Percentiles rank a stretch among this genome's conserved stretches.
These are phyloP conservation scores for Debaryomycetaceae sp. DNA, from an alignment of 1,139 yeast genomes.

Conservation along the genomic window DNA sequence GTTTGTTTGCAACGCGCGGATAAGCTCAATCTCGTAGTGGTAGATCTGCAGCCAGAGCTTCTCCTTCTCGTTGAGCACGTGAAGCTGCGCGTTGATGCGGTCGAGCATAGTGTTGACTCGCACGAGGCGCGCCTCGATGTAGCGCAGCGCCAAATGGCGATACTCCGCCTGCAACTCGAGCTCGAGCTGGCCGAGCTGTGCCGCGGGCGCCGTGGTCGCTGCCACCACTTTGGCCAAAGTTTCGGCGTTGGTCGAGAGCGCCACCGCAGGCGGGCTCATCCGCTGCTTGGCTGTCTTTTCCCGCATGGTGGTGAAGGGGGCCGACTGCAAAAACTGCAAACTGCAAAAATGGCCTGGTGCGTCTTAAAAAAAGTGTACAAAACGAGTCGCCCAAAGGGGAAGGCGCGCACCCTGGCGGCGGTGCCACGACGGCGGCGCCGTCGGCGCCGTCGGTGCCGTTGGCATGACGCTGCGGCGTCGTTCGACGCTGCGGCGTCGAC, in stretches of 20 bases:
- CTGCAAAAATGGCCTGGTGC: no score
- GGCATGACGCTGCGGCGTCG: no score
- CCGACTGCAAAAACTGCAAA: no score
- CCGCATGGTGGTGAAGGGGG: no score
- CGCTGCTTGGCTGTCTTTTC: no score
- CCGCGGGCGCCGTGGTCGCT: slow-evolving; percentile 19
- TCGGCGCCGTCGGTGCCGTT: no score
- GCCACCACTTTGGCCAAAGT: slow-evolving; percentile 11
- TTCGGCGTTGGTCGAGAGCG: slow-evolving; percentile 6
- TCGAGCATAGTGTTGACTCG: slow-evolving; percentile 29
- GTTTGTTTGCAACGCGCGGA: slow-evolving; percentile 27
- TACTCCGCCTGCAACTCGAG: slow-evolving; percentile 28
- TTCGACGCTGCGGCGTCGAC: no score
- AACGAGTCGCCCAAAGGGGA: no score
- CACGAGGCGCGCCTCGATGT: slow-evolving; percentile 26
- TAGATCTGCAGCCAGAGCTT: slow-evolving; percentile 32
- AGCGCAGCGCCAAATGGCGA: slow-evolving; percentile 23
- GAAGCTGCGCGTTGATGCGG: slow-evolving; percentile 23
- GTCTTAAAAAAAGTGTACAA: no score
- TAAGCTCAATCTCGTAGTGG: slow-evolving; percentile 31
- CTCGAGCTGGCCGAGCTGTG: slow-evolving; percentile 29
- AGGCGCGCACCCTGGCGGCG: no score
- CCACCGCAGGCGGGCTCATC: slow-evolving; percentile 3
- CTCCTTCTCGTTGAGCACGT: slow-evolving; percentile 26
- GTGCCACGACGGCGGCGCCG: no score